Base-by-base conservation (phyloP, 345 rosid genomes). In the Ceriops tagal region DNA sequence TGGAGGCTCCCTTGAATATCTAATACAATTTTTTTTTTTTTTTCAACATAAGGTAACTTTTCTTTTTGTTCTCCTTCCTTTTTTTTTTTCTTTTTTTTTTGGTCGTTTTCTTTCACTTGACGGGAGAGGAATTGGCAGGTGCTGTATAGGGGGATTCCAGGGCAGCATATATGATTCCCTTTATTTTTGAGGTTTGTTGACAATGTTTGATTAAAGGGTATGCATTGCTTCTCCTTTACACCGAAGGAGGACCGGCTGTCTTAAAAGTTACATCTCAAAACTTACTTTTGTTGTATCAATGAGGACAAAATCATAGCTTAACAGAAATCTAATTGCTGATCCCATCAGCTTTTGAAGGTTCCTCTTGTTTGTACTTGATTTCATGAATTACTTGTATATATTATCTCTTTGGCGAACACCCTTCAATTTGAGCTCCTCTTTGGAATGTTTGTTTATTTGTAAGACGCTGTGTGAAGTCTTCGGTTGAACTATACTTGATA, bases 1-100 rank as follows among this genome's bases (percentile, higher is more conserved):
- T 85, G 89, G 83, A 83, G 78, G 78, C 87, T 83, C 58, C 85
- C 90, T 26, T 80, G 77, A 81, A 59, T 19, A 61, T 30, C 47
- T 24, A 39, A 24, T 56, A 49, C 61, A 35, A 55, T 37, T 63
- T 5, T 28, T 9, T 52, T 7, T 4, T 16, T 5, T 58, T 60
- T 53, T 59, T 47, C 21, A 34, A 61, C 57, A 22, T 21, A 59
- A 76, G 76, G 78, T 78, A 74, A 73, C 75, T 68, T 18, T 62
- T 20, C 27, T 51, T 61, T 27, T 32, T 26, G 5, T 5, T 43
- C 24, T 39, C 1, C 5, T 57, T 28, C 37, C 32, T 30, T 53
- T 22, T 4, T 27, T 47, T 56, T 5, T 30, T 31, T 13, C 7
- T 19, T 49, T 39, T 51, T 61, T 7, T 53, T 34, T 39, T 58